A percentile compares a stretch with the other conserved stretches of the same genome.
These are phyloP conservation scores for Calcarisporium arbuscula DNA, from an alignment of 2,329 filamentous ascomycete species.

Conservation along the genomic window DNA sequence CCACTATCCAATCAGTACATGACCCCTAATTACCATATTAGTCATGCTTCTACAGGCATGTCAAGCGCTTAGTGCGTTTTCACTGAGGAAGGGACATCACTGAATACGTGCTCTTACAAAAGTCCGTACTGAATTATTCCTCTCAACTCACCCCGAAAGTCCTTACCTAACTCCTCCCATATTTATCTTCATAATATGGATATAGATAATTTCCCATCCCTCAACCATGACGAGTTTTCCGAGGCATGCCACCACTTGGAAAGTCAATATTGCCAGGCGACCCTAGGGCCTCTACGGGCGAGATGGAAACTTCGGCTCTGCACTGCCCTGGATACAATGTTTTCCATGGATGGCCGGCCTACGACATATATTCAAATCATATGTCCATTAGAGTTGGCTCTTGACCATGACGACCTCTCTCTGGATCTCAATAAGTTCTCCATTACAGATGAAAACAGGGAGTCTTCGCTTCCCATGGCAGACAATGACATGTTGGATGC, in stretches of 20 bases:
- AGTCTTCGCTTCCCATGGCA: conserved; percentile 16
- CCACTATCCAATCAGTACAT: too few species aligned
- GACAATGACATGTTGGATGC: conserved; percentile 43
- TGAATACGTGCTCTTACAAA: too few species aligned
- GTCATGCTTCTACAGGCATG: too few species aligned
- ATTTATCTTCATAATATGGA: too few species aligned
- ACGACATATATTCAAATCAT: conserved; percentile 51
- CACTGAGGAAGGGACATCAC: too few species aligned
- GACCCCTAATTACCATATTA: too few species aligned
- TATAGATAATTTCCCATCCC: conserved; percentile 53
- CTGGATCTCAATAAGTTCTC: conserved; percentile 39
- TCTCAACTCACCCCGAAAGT: too few species aligned
- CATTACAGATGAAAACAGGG: conserved; percentile 24
- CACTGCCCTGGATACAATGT: conserved; percentile 42
- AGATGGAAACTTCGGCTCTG: conserved; percentile 50
- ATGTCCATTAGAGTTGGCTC: conserved; percentile 40
- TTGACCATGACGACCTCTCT: conserved; percentile 40
- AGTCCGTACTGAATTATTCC: too few species aligned
- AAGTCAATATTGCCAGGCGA: conserved; percentile 51
- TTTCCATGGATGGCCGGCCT: conserved; percentile 34
- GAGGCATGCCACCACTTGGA: conserved; percentile 59
- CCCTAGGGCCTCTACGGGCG: conserved; percentile 45
- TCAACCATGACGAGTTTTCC: conserved; percentile 56
- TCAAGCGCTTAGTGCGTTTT: too few species aligned
- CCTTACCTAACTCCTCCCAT: too few species aligned